Base-by-base conservation (phyloP, 305 asterid genomes). In the Caryopteris hybrid region DNA sequence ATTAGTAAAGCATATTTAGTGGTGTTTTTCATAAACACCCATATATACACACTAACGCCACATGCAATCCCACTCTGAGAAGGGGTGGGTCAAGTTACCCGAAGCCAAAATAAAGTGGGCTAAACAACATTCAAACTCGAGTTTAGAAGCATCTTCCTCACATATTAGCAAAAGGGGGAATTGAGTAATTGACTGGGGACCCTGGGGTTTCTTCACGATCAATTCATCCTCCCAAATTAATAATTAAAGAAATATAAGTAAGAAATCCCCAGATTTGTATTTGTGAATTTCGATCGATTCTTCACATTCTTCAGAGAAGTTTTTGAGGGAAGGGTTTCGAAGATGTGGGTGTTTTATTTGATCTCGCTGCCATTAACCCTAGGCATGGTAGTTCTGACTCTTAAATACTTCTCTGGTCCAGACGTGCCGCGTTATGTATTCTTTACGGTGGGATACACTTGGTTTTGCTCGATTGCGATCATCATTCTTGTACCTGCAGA, bases 401-500 rank as follows among this genome's bases (percentile, higher is more conserved):
- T 94, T 5, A 89, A 88, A 57, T 91, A 94, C 84, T 94, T 94
- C 77, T 81, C 94, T 58, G 99, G 99, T 23, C 98, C 98, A 8
- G 91, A 87, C 68, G 99, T 94, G 45, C 98, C 98, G 42, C 88
- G 88, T 54, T 94, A 94, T 74, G 97, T 94, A 47, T 85, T 83
- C 51, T 82, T 89, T 18, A 88, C 99, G 14, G 99, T 94, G 48
- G 99, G 96, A 18, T 94, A 94, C 81, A 89, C 99, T 34, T 94
- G 99, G 99, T 88, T 94, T 69, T 94, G 98, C 79, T 94, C 98
- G 61, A 89, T 94, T 77, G 81, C 99, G 50, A 75, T 94, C 77
- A 94, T 94, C 82, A 83, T 90, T 81, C 97, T 94, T 20, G 99
- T 94, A 14, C 99, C 99, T 10, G 99, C 99, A 27, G 99, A 94